These are phyloP conservation scores for Brassica incana DNA, from an alignment of 345 rosid genomes.

Conservation along the genomic window DNA sequence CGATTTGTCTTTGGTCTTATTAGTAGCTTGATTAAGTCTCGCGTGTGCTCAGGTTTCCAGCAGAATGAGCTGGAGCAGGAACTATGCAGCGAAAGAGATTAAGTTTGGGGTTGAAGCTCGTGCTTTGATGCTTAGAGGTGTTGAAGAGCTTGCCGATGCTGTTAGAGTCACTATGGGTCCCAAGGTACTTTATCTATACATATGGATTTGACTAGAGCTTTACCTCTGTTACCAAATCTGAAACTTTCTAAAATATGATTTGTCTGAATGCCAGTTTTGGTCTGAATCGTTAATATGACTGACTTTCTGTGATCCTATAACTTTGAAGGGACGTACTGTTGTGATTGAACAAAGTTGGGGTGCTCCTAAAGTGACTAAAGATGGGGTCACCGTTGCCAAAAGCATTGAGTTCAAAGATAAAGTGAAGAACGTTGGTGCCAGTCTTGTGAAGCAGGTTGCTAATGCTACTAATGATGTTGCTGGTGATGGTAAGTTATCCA, in stretches of 20 bases:
- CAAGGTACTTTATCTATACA: constrained; percentile 36
- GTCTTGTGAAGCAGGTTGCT: constrained; percentile 99
- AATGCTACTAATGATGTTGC: constrained; percentile 97
- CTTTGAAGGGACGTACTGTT: constrained; percentile 78
- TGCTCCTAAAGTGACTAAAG: constrained; percentile 96
- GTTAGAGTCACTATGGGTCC: constrained; percentile 82
- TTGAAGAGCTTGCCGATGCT: constrained; percentile 69
- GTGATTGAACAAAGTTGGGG: constrained; percentile 95
- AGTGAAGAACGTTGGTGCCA: constrained; percentile 91
- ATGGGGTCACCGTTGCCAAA: constrained; percentile 98
- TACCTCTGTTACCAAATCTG: too few species aligned
- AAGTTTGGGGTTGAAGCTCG: constrained; percentile 71
- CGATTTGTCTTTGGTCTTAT: not conserved
- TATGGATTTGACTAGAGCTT: not conserved
- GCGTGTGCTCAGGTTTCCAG: constrained; percentile 4
- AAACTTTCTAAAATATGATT: too few species aligned
- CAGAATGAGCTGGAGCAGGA: constrained; percentile 38
- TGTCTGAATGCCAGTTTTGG: not conserved
- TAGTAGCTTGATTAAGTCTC: not conserved
- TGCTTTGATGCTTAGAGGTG: constrained; percentile 69
- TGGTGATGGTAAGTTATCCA: constrained; percentile 70
- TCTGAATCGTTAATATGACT: not conserved
- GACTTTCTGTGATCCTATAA: not conserved
- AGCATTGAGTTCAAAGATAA: constrained; percentile 90
- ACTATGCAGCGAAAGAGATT: constrained; percentile 67